Evolutionary conservation across 345 rosid species (phyloP).

Genomic region (Rhodamnia argentea): DNA sequence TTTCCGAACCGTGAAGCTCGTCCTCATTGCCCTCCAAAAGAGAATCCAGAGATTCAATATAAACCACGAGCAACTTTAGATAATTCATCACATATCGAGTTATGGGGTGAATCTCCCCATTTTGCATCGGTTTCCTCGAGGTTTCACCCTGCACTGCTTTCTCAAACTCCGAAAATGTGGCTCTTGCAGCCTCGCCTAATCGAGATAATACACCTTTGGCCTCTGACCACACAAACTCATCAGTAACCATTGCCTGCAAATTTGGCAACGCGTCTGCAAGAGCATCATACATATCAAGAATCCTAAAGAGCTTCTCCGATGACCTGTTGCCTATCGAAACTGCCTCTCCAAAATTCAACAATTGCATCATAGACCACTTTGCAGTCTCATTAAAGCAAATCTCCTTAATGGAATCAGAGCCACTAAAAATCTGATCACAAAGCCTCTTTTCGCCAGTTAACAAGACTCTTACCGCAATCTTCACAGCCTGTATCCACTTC

Average conservation of each 20-base stretch:
- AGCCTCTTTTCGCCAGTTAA: slow-evolving; percentile 69
- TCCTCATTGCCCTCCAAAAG: slow-evolving; percentile 48
- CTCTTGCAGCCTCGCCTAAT: slow-evolving; percentile 68
- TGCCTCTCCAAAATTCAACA: slow-evolving; percentile 91
- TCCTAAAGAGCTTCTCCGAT: slow-evolving; percentile 87
- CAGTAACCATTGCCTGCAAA: slow-evolving; percentile 52
- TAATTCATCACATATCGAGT: slow-evolving; percentile 96
- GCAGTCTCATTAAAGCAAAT: slow-evolving; percentile 81
- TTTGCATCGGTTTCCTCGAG: slow-evolving; percentile 65
- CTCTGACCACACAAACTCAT: slow-evolving; percentile 45
- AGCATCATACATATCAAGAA: slow-evolving; percentile 90
- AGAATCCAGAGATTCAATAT: slow-evolving; percentile 64
- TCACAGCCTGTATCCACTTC: slow-evolving; percentile 89
- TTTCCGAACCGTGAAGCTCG: slow-evolving; percentile 19
- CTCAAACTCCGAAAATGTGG: slow-evolving; percentile 88
- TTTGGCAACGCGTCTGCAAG: slow-evolving; percentile 45
- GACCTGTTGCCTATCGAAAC: slow-evolving; percentile 78
- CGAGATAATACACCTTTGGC: slow-evolving; percentile 55
- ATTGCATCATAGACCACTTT: slow-evolving; percentile 75
- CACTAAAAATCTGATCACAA: slow-evolving; percentile 65
- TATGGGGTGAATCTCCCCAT: slow-evolving; percentile 93
- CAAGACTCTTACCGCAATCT: slow-evolving; percentile 61
- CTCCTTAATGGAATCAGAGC: slow-evolving; percentile 47
- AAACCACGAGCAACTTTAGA: slow-evolving; percentile 80
- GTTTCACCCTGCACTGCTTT: slow-evolving; percentile 66